Evolutionary conservation across 2,329 filamentous ascomycete species (phyloP).

Genomic region (Cladosporium oxysporum): DNA sequence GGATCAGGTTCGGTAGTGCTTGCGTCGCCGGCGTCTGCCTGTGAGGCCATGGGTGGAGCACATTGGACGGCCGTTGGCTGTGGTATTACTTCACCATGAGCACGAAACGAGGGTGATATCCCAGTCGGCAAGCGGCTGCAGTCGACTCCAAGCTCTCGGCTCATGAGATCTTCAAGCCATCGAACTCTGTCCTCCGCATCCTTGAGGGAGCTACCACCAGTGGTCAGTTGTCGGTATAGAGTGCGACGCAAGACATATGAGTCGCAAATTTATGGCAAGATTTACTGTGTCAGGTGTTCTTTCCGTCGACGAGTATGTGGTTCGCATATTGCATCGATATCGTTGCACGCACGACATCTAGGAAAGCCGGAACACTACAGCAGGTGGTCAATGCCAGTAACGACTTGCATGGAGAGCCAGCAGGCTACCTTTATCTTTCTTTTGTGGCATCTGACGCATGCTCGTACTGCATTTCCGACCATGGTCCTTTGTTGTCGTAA

Average conservation of each 20-base stretch:
- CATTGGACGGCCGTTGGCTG: background rate
- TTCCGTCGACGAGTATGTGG: background rate
- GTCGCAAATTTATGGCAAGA: background rate
- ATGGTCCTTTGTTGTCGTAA: background rate
- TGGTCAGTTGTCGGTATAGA: background rate
- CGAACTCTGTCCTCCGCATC: background rate
- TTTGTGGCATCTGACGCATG: background rate
- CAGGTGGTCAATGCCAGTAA: background rate
- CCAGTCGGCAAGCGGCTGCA: background rate
- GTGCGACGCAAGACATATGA: too few relatives aligned
- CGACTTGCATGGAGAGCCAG: background rate
- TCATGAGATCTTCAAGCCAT: background rate
- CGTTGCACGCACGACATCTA: background rate
- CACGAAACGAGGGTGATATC: background rate
- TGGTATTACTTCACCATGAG: background rate
- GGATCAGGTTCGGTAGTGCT: background rate
- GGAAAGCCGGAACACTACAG: background rate
- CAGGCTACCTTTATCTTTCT: background rate
- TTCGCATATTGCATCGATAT: background rate
- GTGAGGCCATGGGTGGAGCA: background rate
- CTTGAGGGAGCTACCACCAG: background rate
- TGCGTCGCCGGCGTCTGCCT: background rate
- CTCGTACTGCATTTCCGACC: background rate
- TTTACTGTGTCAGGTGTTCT: conserved; percentile 2
- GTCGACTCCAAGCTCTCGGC: background rate